Base-by-base conservation (phyloP, 2,329 filamentous ascomycete species). In the Sarocladium strictum region DNA sequence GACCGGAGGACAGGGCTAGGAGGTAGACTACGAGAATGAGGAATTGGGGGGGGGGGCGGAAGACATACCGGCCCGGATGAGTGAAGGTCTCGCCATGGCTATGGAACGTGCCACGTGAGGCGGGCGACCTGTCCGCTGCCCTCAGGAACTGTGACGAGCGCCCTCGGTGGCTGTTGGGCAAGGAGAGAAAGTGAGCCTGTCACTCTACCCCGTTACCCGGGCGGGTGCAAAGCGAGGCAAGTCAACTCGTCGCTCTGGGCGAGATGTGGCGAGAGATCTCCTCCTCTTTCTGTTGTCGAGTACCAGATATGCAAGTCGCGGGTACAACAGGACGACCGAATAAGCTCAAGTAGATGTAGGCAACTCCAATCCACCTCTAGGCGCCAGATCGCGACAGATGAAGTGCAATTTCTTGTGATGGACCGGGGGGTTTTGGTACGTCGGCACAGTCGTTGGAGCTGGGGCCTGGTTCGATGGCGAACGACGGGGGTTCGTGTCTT, bases 21-120 rank as follows among this genome's bases (percentile, higher is more conserved):
- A 50, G 45, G 55, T 55, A n/a, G n/a, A n/a, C n/a, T n/a, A 58
- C 58, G 60, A 59, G 56, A 54, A 57, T 53, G 57, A 17, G 24
- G 23, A 21, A n/a, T 15, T 47, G 24, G n/a, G n/a, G 7, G 35
- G 15, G 19, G 37, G 47, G 54, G 53, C 56, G 40, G 35, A 45
- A 21, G 27, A 81, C 79, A 63, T 79, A 83, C 80, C 80, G 66
- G 80, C 80, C 66, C 80, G 78, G 70, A 83, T 74, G 62, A 83
- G 81, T 62, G 76, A 74, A 64, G 79, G 79, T 70, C 79, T 78
- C 65, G 79, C 80, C 80, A 83, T 83, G 64, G 63, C 76, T 72
- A 58, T 49, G 56, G 19, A 7, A 27, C 10, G n/a, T 32, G 17
- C 27, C 47, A 51, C 47, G 27, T 51, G 47, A 51, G 47, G 47